A percentile compares a stretch with the other conserved stretches of the same genome.
phyloP scores from a whole-genome alignment of 805 yeast species.

The Pichia deserticola region DNA sequence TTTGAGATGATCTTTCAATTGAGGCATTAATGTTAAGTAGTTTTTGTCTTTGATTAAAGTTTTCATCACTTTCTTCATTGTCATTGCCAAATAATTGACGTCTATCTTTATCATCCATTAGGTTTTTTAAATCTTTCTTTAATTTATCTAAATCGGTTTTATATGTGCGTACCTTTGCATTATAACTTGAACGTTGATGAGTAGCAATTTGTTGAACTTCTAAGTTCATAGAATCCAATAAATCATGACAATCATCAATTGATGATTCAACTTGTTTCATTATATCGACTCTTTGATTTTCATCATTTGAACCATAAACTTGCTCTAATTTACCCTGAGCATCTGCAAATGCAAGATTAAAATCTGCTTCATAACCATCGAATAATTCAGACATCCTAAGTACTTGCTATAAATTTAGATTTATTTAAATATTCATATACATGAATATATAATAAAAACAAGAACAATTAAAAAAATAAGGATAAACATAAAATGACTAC shows the following conservation, averaged over 20 bases:
- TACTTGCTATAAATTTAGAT: neutral
- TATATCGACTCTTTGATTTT: conserved; percentile 44
- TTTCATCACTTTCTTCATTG: conserved; percentile 27
- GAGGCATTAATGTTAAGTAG: conserved; percentile 71
- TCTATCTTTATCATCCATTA: conserved; percentile 67
- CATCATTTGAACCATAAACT: conserved; percentile 38
- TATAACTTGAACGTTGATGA: conserved; percentile 57
- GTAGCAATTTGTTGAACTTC: conserved; percentile 86
- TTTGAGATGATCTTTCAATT: conserved; percentile 73
- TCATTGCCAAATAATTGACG: conserved; percentile 60
- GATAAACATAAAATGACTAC: neutral
- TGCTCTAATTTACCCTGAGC: conserved; percentile 58
- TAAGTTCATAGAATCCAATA: conserved; percentile 78
- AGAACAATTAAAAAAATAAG: too few species aligned
- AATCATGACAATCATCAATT: conserved; percentile 74
- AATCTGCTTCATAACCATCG: conserved; percentile 61
- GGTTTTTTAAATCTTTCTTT: conserved; percentile 46
- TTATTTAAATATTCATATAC: too few species aligned
- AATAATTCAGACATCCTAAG: conserved; percentile 43
- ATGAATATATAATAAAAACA: too few species aligned
- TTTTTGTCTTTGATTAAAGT: conserved; percentile 70
- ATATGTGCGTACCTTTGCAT: conserved; percentile 70
- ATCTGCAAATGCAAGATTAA: conserved; percentile 61
- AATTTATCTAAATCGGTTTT: conserved; percentile 49
- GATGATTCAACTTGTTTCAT: conserved; percentile 56